Base-by-base conservation (phyloP, 257 asterid genomes). In the Nicotiana knightiana region DNA sequence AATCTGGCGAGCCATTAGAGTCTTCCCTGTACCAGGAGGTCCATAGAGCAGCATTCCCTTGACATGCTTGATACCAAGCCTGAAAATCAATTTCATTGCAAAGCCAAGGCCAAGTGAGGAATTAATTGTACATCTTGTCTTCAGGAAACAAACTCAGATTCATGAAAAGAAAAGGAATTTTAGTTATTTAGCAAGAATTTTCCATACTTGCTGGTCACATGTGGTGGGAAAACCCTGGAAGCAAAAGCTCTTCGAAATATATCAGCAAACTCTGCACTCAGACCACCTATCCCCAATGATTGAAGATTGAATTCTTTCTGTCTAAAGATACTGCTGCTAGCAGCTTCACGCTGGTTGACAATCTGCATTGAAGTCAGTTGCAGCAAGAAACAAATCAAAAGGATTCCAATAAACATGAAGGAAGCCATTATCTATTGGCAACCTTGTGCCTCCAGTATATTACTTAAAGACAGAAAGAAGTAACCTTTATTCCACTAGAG, bases 11-110 rank as follows among this genome's bases (percentile, higher is more conserved):
- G 99, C 99, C 97, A 96, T 94, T 79, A 96, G 89, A 71, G 99
- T 96, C 92, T 96, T 96, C 68, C 99, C 99, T 81, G 99, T 96
- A 85, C 99, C 99, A 89, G 99, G 99, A 84, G 99, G 99, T 83
- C 99, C 99, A 86, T 68, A 88, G 66, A 96, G 98, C 86, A 96
- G 91, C 98, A 96, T 96, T 87, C 99, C 99, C 84, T 96, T 96
- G 63, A 96, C 99, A 87, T 96, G 99, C 89, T 93, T 94, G 90
- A 96, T 94, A 68, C 99, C 99, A 84, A 96, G 91, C 85, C 99
- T 96, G 86, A 62, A 85, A 88, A 35, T 75, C 55, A 82, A 81
- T 24, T 76, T 37, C n/a, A 81, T 77, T 77, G 48, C 86, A 37
- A 55, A 64, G 81, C 81, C 54, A 79, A 58, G 76, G 76, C 68